These are phyloP conservation scores for Endothia cerciana DNA, from an alignment of 2,329 filamentous ascomycete species.

Conservation along the genomic window DNA sequence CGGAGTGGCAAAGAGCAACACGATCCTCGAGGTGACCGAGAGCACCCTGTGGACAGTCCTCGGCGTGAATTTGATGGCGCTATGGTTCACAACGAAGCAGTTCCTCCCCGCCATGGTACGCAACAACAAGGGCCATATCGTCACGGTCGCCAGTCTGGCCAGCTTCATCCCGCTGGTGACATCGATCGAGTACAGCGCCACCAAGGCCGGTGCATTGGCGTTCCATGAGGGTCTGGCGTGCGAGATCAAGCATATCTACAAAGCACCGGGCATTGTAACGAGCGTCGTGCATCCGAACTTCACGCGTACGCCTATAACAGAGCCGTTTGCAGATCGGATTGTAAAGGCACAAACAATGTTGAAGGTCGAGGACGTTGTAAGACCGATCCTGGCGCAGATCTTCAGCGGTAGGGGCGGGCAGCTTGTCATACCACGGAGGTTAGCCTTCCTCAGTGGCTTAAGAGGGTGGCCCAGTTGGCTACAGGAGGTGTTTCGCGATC, in stretches of 20 bases:
- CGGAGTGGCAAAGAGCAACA: slow-evolving; percentile 54
- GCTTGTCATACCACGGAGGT: slow-evolving; percentile 47
- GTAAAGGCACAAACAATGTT: slow-evolving; percentile 38
- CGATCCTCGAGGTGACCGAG: slow-evolving; percentile 54
- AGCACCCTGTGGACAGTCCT: slow-evolving; percentile 43
- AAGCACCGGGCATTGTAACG: slow-evolving; percentile 56
- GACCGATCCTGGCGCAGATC: slow-evolving; percentile 54
- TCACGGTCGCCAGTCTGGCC: slow-evolving; percentile 61
- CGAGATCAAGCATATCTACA: slow-evolving; percentile 54
- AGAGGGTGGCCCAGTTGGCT: slow-evolving; percentile 47
- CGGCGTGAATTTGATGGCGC: slow-evolving; percentile 23
- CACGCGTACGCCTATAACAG: slow-evolving; percentile 52
- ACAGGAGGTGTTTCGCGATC: slow-evolving; percentile 40
- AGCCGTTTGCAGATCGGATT: slow-evolving; percentile 37
- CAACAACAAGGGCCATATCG: slow-evolving; percentile 63
- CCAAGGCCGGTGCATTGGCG: slow-evolving; percentile 59
- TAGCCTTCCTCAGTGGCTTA: slow-evolving; percentile 37
- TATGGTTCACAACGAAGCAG: slow-evolving; percentile 57
- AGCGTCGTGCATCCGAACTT: slow-evolving; percentile 52
- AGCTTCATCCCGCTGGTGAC: slow-evolving; percentile 55
- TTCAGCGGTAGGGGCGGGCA: slow-evolving; percentile 52
- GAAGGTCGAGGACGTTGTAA: slow-evolving; percentile 47
- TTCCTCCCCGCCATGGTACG: slow-evolving; percentile 61
- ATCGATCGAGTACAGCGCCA: slow-evolving; percentile 61
- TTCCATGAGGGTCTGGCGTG: slow-evolving; percentile 60